Conservation (phyloP, 2,329 filamentous ascomycete species). For the Colletotrichum acutatum region DNA sequence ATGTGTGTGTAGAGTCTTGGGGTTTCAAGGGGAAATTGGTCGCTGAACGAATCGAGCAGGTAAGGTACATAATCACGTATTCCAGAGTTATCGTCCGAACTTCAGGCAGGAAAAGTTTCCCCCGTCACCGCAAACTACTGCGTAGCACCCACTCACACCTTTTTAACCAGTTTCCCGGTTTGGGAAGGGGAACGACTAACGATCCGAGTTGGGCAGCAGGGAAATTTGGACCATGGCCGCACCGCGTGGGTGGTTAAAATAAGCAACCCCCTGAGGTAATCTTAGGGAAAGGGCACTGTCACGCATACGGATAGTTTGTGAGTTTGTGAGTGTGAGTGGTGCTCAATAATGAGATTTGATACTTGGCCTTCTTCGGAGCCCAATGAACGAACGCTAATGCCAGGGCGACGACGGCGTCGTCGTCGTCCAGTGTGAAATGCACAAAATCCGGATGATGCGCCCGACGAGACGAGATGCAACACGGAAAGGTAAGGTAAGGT, state of each 20-base stretch:
- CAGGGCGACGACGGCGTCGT: not conserved
- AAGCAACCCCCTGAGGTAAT: not conserved
- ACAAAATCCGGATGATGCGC: not conserved
- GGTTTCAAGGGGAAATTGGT: constrained; percentile 31
- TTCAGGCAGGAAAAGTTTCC: too few species aligned
- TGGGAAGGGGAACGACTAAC: not conserved
- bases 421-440: not conserved
- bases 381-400: not conserved
- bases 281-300: not conserved
- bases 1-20: constrained; percentile 15
- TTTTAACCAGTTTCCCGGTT: not conserved
- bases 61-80: too few species aligned
- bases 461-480: not conserved
- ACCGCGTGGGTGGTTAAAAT: not conserved
- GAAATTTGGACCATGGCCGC: not conserved
- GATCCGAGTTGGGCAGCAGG: not conserved
- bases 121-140: too few species aligned
- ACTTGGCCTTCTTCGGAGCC: not conserved
- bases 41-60: not conserved
- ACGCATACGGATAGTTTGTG: too few species aligned
- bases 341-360: not conserved
- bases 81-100: too few species aligned
- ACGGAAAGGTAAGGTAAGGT: too few species aligned
- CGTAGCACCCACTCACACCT: not conserved
- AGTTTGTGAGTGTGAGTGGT: not conserved